These are phyloP conservation scores for Fragilariopsis cylindrus DNA, from an alignment of 108 stramenopile species.

Conservation along the genomic window DNA sequence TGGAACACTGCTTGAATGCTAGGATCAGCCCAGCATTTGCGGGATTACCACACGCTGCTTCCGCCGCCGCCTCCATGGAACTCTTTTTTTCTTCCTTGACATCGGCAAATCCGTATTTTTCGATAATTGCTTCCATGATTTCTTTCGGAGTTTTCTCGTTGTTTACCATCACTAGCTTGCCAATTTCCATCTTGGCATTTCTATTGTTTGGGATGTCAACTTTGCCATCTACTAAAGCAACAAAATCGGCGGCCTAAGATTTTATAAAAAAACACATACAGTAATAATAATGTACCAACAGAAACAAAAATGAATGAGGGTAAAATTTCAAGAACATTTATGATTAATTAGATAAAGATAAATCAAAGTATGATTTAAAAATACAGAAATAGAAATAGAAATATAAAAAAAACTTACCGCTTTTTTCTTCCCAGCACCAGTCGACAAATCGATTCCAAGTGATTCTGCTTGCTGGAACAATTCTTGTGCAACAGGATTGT, in stretches of 20 bases:
- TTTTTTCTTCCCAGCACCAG: slow-evolving; percentile 26
- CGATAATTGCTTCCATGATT: slow-evolving; percentile 45
- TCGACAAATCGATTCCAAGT: slow-evolving; percentile 35
- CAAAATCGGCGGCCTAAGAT: slow-evolving; percentile 24
- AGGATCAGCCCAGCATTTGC: slow-evolving; percentile 58
- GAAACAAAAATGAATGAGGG: too few relatives aligned
- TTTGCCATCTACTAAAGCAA: slow-evolving; percentile 49
- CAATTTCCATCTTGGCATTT: slow-evolving; percentile 54
- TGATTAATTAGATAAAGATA: too few relatives aligned
- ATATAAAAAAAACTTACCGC: neutral
- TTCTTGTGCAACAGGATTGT: slow-evolving; percentile 34
- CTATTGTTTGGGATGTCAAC: slow-evolving; percentile 64
- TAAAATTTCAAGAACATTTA: too few relatives aligned
- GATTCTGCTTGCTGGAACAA: slow-evolving; percentile 40
- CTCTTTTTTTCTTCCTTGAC: slow-evolving; percentile 44
- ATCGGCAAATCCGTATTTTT: slow-evolving; percentile 67
- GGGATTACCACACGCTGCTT: slow-evolving; percentile 39
- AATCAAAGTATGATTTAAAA: too few relatives aligned
- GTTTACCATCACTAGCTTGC: slow-evolving; percentile 50
- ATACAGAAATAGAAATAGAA: too few relatives aligned
- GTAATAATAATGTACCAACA: too few relatives aligned
- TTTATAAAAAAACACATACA: neutral
- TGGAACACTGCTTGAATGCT: slow-evolving; percentile 50
- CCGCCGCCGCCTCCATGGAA: slow-evolving; percentile 45
- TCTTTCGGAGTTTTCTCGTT: slow-evolving; percentile 42